phyloP scores from a whole-genome alignment of 2,329 filamentous ascomycete species.

The Fusarium decemcellulare region DNA sequence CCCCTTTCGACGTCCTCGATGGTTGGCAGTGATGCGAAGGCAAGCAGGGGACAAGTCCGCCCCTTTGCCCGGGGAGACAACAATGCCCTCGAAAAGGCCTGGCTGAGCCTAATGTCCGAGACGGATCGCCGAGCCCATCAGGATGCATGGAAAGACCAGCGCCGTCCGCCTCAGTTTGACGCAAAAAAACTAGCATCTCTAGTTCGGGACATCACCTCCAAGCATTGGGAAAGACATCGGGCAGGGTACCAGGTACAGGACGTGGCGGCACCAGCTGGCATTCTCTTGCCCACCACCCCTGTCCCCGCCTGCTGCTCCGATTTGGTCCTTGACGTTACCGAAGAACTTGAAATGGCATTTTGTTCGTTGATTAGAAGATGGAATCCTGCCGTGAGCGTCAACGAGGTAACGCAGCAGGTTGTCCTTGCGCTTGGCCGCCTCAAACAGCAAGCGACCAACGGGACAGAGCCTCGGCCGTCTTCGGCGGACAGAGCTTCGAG shows the following conservation, averaged over 20 bases:
- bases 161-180: slow-evolving; percentile 24
- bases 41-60: slow-evolving; percentile 74
- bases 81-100: slow-evolving; percentile 82
- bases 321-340: slow-evolving; percentile 61
- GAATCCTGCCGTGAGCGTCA: slow-evolving; percentile 57
- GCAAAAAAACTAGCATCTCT: slow-evolving; percentile 48
- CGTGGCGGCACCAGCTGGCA: slow-evolving; percentile 45
- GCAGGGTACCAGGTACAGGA: slow-evolving; percentile 53
- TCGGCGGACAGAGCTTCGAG: slow-evolving; percentile 27
- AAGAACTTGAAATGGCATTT: slow-evolving; percentile 64
- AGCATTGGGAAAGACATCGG: slow-evolving; percentile 64
- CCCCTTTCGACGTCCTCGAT: slow-evolving; percentile 78
- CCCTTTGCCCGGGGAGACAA: slow-evolving; percentile 88
- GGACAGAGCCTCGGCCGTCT: slow-evolving; percentile 30
- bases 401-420: slow-evolving; percentile 62
- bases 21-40: slow-evolving; percentile 64
- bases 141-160: slow-evolving; percentile 46
- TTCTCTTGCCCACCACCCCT: slow-evolving; percentile 48
- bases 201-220: slow-evolving; percentile 59
- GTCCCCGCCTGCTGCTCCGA: slow-evolving; percentile 64
- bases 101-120: slow-evolving; percentile 72
- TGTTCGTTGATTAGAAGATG: slow-evolving; percentile 63
- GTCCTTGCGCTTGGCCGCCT: slow-evolving; percentile 52
- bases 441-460: slow-evolving; percentile 32
- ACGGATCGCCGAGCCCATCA: slow-evolving; percentile 64